phyloP scores from a whole-genome alignment of 2,329 filamentous ascomycete species.

The Berkeleyomyces basicola region DNA sequence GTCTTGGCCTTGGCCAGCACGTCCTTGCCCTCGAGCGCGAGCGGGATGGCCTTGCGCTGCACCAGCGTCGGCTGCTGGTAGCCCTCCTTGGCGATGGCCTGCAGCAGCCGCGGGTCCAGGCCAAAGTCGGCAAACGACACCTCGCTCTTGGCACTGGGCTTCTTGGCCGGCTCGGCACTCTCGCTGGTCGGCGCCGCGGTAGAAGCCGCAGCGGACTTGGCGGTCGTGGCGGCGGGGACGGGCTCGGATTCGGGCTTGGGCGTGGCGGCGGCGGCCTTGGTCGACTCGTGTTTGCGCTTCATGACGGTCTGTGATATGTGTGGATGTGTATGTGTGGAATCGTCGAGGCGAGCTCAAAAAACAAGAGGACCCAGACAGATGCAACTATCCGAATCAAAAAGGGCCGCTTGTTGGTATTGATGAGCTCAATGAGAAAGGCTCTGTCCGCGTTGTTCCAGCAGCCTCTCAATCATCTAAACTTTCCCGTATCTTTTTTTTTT shows the following conservation, averaged over 20 bases:
- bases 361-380: slow-evolving; percentile 13
- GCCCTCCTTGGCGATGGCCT: slow-evolving; percentile 69
- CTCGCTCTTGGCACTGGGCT: background rate
- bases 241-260: background rate
- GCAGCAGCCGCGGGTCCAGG: slow-evolving; percentile 70
- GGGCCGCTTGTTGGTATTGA: too few relatives aligned
- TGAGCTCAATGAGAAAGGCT: too few relatives aligned
- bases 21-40: slow-evolving; percentile 76
- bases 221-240: slow-evolving; percentile 13
- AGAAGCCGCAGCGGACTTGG: slow-evolving; percentile 15
- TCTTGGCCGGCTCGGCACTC: background rate
- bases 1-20: slow-evolving; percentile 86
- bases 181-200: background rate
- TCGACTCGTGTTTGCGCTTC: slow-evolving; percentile 46
- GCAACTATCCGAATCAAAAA: background rate
- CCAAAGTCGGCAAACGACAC: slow-evolving; percentile 56
- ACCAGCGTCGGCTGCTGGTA: slow-evolving; percentile 80
- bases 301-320: slow-evolving; percentile 20
- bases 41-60: slow-evolving; percentile 71
- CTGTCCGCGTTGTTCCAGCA: too few relatives aligned
- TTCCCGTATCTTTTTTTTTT: slow-evolving; percentile 8
- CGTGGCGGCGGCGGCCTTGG: slow-evolving; percentile 21
- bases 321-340: background rate
- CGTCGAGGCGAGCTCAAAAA: slow-evolving; percentile 11
- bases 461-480: too few relatives aligned